phyloP scores from a whole-genome alignment of 768 basidiomycete genomes.

The Gymnopilus junonius region DNA sequence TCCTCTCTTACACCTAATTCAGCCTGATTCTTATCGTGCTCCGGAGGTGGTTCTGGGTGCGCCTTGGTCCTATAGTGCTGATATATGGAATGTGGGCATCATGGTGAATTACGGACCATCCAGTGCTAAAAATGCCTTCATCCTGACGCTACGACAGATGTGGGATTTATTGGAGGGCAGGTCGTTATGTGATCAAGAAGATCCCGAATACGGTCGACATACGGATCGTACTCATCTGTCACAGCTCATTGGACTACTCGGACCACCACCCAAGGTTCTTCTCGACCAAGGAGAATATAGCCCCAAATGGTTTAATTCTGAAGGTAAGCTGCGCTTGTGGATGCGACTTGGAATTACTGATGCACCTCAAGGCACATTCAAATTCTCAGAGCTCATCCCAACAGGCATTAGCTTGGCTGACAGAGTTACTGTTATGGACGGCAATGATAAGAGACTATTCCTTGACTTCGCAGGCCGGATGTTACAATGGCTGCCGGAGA shows the following conservation, averaged over 20 bases:
- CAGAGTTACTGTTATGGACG: not conserved
- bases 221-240: conserved; percentile 2
- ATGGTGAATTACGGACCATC: not conserved
- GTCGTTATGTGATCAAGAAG: not conserved
- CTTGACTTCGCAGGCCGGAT: not conserved
- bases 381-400: not conserved
- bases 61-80: conserved; percentile 6
- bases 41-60: conserved; percentile 1
- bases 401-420: not conserved
- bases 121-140: not conserved
- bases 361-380: not conserved
- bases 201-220: not conserved
- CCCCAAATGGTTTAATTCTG: not conserved
- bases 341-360: not conserved
- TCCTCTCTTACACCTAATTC: not conserved
- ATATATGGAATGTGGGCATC: conserved; percentile 12
- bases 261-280: conserved; percentile 1
- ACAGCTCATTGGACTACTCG: conserved; percentile 3
- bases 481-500: conserved; percentile 5
- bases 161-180: conserved; percentile 3
- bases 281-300: not conserved
- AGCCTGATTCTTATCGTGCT: conserved; percentile 4
- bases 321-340: not conserved
- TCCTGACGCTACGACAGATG: not conserved
- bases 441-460: not conserved